Evolutionary conservation across 2,329 filamentous ascomycete species (phyloP).

Genomic region (Ilyonectria mors-panacis): DNA sequence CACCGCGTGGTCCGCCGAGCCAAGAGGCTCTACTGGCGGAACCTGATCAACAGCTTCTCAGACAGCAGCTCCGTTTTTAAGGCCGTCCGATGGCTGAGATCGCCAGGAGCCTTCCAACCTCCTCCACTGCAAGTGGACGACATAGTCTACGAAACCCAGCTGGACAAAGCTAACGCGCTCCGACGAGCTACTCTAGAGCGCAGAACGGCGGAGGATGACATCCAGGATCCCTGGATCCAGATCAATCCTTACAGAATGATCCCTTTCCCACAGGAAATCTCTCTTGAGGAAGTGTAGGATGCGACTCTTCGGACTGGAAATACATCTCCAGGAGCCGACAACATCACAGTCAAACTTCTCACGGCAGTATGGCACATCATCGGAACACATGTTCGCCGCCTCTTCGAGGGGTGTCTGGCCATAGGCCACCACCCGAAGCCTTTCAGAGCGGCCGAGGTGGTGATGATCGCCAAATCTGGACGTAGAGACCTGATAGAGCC

Average conservation of each 20-base stretch:
- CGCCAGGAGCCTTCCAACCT: constrained; percentile 29
- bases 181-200: constrained; percentile 31
- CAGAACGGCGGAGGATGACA: constrained; percentile 32
- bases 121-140: constrained; percentile 34
- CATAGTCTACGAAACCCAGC: constrained; percentile 31
- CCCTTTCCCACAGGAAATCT: constrained; percentile 26
- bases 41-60: too few species aligned
- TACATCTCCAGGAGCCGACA: constrained; percentile 39
- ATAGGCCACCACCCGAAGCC: constrained; percentile 38
- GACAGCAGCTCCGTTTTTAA: too few species aligned
- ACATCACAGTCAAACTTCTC: constrained; percentile 40
- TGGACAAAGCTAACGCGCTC: constrained; percentile 38
- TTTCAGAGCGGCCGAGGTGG: constrained; percentile 40
- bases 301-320: constrained; percentile 38
- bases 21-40: too few species aligned
- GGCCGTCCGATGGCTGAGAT: too few species aligned
- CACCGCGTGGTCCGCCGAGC: too few species aligned
- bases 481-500: constrained; percentile 33
- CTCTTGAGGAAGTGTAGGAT: constrained; percentile 32
- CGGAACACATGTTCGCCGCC: constrained; percentile 17
- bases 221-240: constrained; percentile 31
- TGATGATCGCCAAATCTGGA: constrained; percentile 45
- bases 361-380: constrained; percentile 25
- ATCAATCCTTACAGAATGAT: constrained; percentile 21
- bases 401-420: constrained; percentile 38